Evolutionary conservation across 257 asterid species (phyloP).

Genomic region (Fraxinus cuspidata): DNA sequence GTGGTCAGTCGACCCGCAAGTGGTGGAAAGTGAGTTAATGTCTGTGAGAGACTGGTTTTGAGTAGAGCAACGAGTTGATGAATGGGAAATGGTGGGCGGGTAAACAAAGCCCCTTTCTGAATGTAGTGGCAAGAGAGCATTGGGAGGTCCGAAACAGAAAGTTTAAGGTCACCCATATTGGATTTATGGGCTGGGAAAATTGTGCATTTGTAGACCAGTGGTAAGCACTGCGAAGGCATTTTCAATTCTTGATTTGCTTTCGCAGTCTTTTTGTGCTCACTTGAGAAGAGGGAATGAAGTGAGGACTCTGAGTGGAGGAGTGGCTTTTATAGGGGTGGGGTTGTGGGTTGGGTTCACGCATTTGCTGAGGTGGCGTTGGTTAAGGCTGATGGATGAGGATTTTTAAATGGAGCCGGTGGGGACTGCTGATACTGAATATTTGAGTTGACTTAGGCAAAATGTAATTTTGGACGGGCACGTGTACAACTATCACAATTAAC

Average conservation of each 20-base stretch:
- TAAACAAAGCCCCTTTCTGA: slow-evolving; percentile 36
- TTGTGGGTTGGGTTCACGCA: slow-evolving; percentile 29
- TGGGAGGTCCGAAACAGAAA: slow-evolving; percentile 49
- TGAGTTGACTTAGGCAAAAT: no score
- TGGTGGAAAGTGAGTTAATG: slow-evolving; percentile 44
- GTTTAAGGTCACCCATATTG: slow-evolving; percentile 25
- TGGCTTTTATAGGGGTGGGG: background rate
- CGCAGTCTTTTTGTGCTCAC: background rate
- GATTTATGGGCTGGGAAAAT: slow-evolving; percentile 32
- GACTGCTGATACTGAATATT: no score
- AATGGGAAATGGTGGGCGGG: slow-evolving; percentile 28
- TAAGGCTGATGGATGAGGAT: no score
- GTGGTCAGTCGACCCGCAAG: slow-evolving; percentile 52
- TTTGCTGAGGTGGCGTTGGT: background rate
- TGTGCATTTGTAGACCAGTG: slow-evolving; percentile 25
- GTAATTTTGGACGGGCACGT: background rate
- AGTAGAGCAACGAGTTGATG: slow-evolving; percentile 26
- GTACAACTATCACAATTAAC: background rate
- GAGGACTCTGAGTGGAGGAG: slow-evolving; percentile 3
- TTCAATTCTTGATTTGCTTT: background rate
- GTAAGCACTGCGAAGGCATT: slow-evolving; percentile 26
- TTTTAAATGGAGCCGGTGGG: no score
- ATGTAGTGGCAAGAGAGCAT: slow-evolving; percentile 56
- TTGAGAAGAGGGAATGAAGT: background rate
- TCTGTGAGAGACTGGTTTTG: slow-evolving; percentile 26